These are phyloP conservation scores for Styphnolobium japonicum DNA, from an alignment of 306 rosid species.

Conservation along the genomic window DNA sequence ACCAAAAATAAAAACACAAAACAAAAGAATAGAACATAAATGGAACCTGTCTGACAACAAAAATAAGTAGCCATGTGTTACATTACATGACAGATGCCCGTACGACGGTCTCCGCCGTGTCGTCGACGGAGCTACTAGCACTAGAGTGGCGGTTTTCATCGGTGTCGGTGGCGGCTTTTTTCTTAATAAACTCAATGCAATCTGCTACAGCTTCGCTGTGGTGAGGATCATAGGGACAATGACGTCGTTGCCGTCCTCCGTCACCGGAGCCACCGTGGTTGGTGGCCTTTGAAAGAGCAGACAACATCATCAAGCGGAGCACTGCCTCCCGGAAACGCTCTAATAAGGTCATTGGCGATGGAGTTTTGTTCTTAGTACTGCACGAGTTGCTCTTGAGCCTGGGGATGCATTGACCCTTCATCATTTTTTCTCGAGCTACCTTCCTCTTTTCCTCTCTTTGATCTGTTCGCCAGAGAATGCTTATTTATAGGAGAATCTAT, in stretches of 20 bases:
- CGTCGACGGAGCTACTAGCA: constrained; percentile 17
- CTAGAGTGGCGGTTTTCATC: constrained; percentile 30
- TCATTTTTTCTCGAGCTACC: constrained; percentile 28
- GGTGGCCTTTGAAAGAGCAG: constrained; percentile 67
- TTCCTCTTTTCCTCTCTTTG: neutral
- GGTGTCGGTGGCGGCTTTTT: constrained; percentile 44
- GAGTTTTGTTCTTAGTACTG: constrained; percentile 36
- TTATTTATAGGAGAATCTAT: constrained; percentile 35
- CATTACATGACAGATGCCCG: constrained; percentile 34
- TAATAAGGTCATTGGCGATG: constrained; percentile 59
- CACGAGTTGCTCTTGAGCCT: constrained; percentile 40
- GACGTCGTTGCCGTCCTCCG: constrained; percentile 24
- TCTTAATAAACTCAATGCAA: constrained; percentile 89
- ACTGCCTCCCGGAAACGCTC: constrained; percentile 89
- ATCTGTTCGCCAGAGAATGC: neutral
- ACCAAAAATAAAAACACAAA: neutral
- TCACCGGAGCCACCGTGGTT: neutral
- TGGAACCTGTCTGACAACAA: neutral
- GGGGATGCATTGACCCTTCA: constrained; percentile 68
- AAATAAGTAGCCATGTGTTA: neutral
- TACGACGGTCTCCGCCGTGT: constrained; percentile 16
- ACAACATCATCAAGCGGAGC: constrained; percentile 75
- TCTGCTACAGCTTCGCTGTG: constrained; percentile 85
- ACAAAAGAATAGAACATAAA: neutral
- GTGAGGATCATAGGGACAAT: constrained; percentile 44